Evolutionary conservation across 352 stramenopile species (phyloP), one percentile per base, ranked within the genome.

Genomic region (Globisporangium echinulatum): DNA sequence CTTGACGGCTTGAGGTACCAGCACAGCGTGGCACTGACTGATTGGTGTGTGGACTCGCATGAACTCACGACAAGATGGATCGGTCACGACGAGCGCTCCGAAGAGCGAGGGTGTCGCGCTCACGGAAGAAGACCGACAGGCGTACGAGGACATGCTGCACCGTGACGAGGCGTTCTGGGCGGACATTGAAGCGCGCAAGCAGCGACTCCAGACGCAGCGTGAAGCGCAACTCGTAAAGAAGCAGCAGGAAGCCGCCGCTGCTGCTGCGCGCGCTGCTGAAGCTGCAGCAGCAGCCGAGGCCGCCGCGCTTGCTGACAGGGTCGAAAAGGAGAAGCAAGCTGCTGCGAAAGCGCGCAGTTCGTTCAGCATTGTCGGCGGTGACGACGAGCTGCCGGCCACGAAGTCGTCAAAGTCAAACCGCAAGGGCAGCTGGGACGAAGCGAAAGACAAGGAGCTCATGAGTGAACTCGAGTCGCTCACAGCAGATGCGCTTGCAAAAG

Each of bases 81-180:
- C 52, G 13, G 63, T 49, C 7, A 36, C 63, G 5, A 48, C 62
- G 9, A 60, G 59, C 5, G 56, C 56, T 10, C 75, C 80, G 0
- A 79, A 83, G 43, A 83, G 74, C 57, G 85, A 95, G 62, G 83
- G 85, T 42, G 73, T 95, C 3, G 68, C 78, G 6, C 59, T 95
- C 15, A 90, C 85, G 19, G 71, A 90, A 52, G 82, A 92, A 63
- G 85, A 95, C 61, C 77, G 79, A 11, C 79, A 92, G 53, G 83
- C 83, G 38, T 95, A 95, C 40, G 85, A 95, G 68, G 82, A 93
- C 39, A 95, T 95, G 85, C 70, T 95, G 59, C 80, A 92, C 56
- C 81, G 85, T 11, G 85, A 95, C 59, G 83, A 93, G 64, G 75
- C 79, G 4, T 95, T 95, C 58, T 95, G 85, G 85, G 75, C 72